Percentiles rank a stretch among this genome's conserved stretches.
Evolutionary conservation across 202 grass and related monocot genomes (phyloP).

Genomic region (Zoysia matrella): DNA sequence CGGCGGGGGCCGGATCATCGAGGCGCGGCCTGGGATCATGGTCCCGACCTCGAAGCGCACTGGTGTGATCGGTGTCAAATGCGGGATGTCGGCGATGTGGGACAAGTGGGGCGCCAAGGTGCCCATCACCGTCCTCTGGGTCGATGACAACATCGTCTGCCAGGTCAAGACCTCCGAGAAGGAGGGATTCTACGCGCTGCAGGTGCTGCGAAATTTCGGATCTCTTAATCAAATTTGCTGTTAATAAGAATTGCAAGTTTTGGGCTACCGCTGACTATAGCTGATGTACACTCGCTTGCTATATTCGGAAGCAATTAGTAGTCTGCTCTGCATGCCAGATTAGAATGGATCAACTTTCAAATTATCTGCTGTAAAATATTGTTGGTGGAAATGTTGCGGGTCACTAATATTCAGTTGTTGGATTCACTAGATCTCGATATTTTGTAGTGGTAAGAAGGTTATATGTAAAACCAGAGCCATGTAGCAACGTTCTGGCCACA

Average conservation of each 20-base stretch:
- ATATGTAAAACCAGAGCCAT: not conserved
- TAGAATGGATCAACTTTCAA: slow-evolving; percentile 10
- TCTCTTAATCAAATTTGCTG: not conserved
- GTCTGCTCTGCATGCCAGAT: not conserved
- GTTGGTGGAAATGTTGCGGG: not conserved
- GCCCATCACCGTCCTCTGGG: slow-evolving; percentile 87
- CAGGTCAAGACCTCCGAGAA: slow-evolving; percentile 96
- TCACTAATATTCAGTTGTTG: slow-evolving; percentile 11
- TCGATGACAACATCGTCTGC: slow-evolving; percentile 93
- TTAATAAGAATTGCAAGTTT: not conserved
- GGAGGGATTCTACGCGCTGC: slow-evolving; percentile 81
- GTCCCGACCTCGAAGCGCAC: slow-evolving; percentile 65
- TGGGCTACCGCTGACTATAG: not conserved
- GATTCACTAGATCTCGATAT: slow-evolving; percentile 2
- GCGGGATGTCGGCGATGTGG: slow-evolving; percentile 96
- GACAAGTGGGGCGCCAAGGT: slow-evolving; percentile 98
- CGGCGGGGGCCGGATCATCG: slow-evolving; percentile 59
- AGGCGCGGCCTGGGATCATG: slow-evolving; percentile 65
- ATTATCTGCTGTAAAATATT: not conserved
- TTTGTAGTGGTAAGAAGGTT: not conserved
- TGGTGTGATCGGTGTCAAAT: slow-evolving; percentile 88
- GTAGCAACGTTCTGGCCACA: not conserved
- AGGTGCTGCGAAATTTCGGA: slow-evolving; percentile 51
- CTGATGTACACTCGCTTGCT: not conserved
- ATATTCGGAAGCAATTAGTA: not conserved